Base-by-base conservation (phyloP, 2,329 filamentous ascomycete genomes). In the Monosporascus ibericus region DNA sequence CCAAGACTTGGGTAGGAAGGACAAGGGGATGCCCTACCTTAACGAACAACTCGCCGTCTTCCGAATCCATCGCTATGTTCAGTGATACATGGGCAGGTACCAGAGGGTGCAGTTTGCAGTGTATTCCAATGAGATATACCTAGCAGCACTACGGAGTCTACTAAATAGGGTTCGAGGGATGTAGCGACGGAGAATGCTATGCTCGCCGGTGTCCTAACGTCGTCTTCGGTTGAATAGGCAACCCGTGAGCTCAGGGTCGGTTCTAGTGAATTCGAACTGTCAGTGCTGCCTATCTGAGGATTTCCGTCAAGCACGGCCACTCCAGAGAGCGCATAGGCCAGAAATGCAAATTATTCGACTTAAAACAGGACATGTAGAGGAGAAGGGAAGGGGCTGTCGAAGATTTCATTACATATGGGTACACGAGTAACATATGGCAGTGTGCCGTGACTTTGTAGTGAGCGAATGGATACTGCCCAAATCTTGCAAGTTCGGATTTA, bases 1-100 rank as follows among this genome's bases (percentile, higher is more conserved):
- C 68, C 95, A 80, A 79, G 92, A 91, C 88, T 95, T 68, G 11
- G 4, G 1, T 34, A 51, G 48, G 44, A 20, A 53, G 63, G 72
- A 56, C 75, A 70, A 54, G 50, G 51, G 51, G 34, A 36, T 42
- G 20, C 30, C 75, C 57, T 79, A 89, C 88, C 84, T 92, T 94
- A 74, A 94, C 84, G 75, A 94, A 95, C 73, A 88, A 75, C 78
- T 90, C 85, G 71, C 89, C 89, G 85, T 94, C 88, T 85, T 92
- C 88, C 72, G 87, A 90, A 76, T 90, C 86, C 87, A 91, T 94
- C 63, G 72, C 79, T 73, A 78, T 72, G 63, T 67, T 65, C 70
- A 69, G 59, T 69, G 64, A 78, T 74, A 72, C 78, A 81, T 81
- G 70, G 65, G 22, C 30, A 60, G 60, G 51, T 58, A 20, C 47